Base-by-base conservation (phyloP, 1,284 basidiomycete species). In the Fomitopsis betulina region DNA sequence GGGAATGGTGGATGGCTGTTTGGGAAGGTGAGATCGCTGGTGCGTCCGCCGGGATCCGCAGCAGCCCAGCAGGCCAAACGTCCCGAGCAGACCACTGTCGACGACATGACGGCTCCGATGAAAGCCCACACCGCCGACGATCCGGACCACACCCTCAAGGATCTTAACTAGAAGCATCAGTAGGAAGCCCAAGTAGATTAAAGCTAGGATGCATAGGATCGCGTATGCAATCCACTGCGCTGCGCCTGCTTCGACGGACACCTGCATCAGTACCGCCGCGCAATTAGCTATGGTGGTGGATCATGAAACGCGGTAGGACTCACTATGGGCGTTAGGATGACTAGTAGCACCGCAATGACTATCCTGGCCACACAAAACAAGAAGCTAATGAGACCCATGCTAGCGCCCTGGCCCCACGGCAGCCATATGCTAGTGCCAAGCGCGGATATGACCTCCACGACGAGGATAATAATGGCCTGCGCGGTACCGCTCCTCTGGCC, bases 401-500 rank as follows among this genome's bases (percentile, higher is more conserved):
- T 92, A 1, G 96, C 94, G 3, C 96, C 95, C 56, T 92, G 90
- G 42, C 93, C 94, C 96, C 96, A 98, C 17, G 96, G 95, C 58
- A 96, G 81, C 94, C 94, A 97, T 42, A 97, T 79, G 59, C 91
- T 94, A 42, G 94, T 96, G 33, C 92, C 83, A 55, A 96, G 77
- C 5, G 94, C 90, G 43, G 88, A 85, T 33, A 80, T 79, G 17
- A 97, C 87, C 70, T 97, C 94, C 30, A 93, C 83, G 15, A 96
- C 81, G 19, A 96, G 78, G 62, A 99, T 86, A 56, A 98, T 81
- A 66, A 97, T 86, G 1, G 94, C 89, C 71, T 98, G 96, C 3
- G 91, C 88, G 0, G 93, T 94, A 2, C 96, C 96, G 65, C 88
- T 93, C 63, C 79, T 79, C 76, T 98, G 95, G 3, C 89, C 94